These are phyloP conservation scores for Syzygium oleosum DNA, from an alignment of 345 rosid genomes.

Conservation along the genomic window DNA sequence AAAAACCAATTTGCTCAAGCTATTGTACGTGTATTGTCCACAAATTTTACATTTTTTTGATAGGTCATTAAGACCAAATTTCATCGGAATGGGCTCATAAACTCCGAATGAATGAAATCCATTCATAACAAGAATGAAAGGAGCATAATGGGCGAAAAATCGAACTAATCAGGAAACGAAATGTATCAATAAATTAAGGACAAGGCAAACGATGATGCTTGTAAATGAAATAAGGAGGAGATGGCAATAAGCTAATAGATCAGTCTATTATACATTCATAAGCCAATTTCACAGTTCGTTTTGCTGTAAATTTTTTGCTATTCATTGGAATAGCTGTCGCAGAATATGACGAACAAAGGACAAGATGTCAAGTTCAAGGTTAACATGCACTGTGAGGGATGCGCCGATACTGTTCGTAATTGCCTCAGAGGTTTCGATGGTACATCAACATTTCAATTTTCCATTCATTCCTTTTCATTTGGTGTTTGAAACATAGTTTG, in stretches of 20 bases:
- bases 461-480: not conserved
- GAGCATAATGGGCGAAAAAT: not conserved
- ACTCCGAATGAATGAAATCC: not conserved
- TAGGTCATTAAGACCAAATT: not conserved
- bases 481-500: not conserved
- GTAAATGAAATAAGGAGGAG: not conserved
- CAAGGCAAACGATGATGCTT: not conserved
- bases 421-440: not conserved
- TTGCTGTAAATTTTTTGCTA: not conserved
- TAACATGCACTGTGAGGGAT: not conserved
- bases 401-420: not conserved
- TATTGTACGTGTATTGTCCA: not conserved
- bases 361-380: not conserved
- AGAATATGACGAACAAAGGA: not conserved
- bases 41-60: not conserved
- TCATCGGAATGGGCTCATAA: not conserved
- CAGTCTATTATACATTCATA: not conserved
- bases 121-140: not conserved
- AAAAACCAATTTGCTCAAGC: not conserved
- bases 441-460: not conserved
- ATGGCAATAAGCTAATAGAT: not conserved
- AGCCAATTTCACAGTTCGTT: not conserved
- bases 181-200: not conserved
- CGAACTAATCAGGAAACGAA: not conserved
- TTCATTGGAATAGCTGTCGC: not conserved